Percentiles rank a stretch among this genome's conserved stretches.
Conservation (phyloP, 2,329 filamentous ascomycete species). For the Tolypocladium tropicale region DNA sequence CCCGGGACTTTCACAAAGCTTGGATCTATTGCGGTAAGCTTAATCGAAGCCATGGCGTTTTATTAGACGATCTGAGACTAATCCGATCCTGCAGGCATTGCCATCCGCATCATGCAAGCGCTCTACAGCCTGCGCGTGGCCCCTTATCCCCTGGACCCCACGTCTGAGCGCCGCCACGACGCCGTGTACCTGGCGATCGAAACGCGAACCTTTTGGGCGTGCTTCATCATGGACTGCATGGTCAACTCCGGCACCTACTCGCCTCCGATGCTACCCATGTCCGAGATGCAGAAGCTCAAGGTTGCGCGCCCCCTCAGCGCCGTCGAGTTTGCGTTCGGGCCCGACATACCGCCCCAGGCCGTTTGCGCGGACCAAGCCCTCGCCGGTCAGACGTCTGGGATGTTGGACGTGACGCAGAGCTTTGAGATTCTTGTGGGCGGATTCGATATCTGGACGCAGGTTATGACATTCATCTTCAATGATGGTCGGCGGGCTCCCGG, state of each 20-base stretch:
- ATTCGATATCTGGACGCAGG: slow-evolving; percentile 31
- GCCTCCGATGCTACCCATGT: slow-evolving; percentile 24
- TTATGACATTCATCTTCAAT: slow-evolving; percentile 30
- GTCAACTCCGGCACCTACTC: slow-evolving; percentile 30
- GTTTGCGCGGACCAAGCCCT: slow-evolving; percentile 1
- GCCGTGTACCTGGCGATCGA: slow-evolving; percentile 18
- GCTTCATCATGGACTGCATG: slow-evolving; percentile 34
- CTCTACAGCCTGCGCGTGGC: slow-evolving; percentile 18
- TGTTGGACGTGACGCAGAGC: slow-evolving; percentile 15
- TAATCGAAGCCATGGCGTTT: background rate
- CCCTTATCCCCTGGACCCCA: slow-evolving; percentile 15
- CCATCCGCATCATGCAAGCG: slow-evolving; percentile 27
- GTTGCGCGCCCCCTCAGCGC: slow-evolving; percentile 19
- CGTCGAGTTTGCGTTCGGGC: slow-evolving; percentile 28
- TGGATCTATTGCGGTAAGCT: slow-evolving; percentile 28
- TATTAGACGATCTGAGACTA: background rate
- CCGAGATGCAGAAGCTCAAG: slow-evolving; percentile 22
- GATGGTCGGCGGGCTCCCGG: slow-evolving; percentile 29
- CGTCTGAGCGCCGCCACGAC: slow-evolving; percentile 9
- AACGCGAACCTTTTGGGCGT: slow-evolving; percentile 32
- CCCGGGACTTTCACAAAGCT: slow-evolving; percentile 28
- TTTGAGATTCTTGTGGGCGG: slow-evolving; percentile 28
- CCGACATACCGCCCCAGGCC: slow-evolving; percentile 8
- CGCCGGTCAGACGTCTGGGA: slow-evolving; percentile 4
- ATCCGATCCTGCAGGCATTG: slow-evolving; percentile 15